Evolutionary conservation across 192 early-diverging fungal species (phyloP), one percentile per base, ranked within the genome.

Genomic region (Coemansia sp.): DNA sequence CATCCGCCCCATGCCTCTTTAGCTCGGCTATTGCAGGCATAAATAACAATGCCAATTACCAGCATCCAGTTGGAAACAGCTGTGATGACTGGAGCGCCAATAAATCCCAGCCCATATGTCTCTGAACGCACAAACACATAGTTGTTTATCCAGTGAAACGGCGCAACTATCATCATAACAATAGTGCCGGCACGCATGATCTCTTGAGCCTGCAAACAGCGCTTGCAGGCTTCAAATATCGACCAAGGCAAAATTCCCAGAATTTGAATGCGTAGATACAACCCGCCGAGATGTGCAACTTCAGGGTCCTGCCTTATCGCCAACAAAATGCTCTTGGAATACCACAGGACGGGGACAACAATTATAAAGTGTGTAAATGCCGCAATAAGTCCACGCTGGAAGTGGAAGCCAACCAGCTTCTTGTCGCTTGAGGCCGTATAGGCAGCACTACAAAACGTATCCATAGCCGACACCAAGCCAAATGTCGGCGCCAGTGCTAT

Each of bases 141-240:
- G n/a, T n/a, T n/a, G n/a, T n/a, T n/a, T n/a, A n/a, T n/a, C n/a
- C n/a, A n/a, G n/a, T 92, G 91, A 42, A 93, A 51, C 10, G 88
- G 89, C 11, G 85, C 63, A 4, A 86, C 83, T 30, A 90, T 59
- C 16, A 83, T 39, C 3, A 88, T 79, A 16, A 93, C 82, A 44
- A 83, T 73, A 41, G 90, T 89, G 18, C 76, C 80, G 0, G 90
- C 91, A 14, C 85, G 80, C 93, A 97, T 94, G 56, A 71, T 71
- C 6, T 86, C 91, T 76, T 97, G 94, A 0, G 86, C 82, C 62
- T 94, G 89, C 33, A 95, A 68, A 58, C 79, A 95, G 46, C 90
- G 82, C 47, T 90, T 89, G 28, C 87, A 66, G 55, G 85, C 86
- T 57, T 95, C 92, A 81, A 86, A 87, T 15, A 88, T 68, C 40